Conservation (phyloP, 78 protist species). For the Guillardia theta region DNA sequence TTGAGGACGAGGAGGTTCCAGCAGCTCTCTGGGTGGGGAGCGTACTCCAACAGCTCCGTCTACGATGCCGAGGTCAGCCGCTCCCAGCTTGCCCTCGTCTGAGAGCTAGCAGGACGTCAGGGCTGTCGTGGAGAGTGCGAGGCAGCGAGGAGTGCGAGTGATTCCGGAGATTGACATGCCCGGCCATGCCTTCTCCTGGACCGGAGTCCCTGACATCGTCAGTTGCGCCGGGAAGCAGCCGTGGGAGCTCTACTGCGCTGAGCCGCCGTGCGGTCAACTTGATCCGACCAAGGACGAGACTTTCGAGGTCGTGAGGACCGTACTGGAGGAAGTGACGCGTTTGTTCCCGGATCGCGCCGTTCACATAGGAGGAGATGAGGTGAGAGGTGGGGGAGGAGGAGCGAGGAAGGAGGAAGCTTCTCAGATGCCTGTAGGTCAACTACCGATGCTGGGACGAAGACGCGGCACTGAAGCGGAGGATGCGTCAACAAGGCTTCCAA, state of each 20-base stretch:
- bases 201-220: background rate
- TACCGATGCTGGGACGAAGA: background rate
- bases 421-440: background rate
- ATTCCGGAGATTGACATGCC: conserved; percentile 50
- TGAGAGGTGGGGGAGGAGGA: background rate
- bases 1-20: background rate
- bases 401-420: background rate
- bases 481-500: background rate
- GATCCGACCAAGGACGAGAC: background rate
- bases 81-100: too few relatives aligned
- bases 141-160: conserved; percentile 29
- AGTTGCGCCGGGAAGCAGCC: background rate
- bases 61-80: too few relatives aligned
- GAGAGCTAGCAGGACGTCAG: background rate
- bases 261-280: conserved; percentile 31
- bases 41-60: too few relatives aligned
- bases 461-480: background rate
- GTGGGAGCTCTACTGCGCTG: background rate
- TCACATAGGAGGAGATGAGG: background rate
- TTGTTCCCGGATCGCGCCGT: background rate
- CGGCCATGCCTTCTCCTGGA: conserved; percentile 46
- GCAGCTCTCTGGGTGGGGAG: background rate
- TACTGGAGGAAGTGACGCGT: background rate
- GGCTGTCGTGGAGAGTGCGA: background rate
- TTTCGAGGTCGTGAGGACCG: background rate